Base-by-base conservation (phyloP, 768 basidiomycete species). In the Asterophora lycoperdoides region DNA sequence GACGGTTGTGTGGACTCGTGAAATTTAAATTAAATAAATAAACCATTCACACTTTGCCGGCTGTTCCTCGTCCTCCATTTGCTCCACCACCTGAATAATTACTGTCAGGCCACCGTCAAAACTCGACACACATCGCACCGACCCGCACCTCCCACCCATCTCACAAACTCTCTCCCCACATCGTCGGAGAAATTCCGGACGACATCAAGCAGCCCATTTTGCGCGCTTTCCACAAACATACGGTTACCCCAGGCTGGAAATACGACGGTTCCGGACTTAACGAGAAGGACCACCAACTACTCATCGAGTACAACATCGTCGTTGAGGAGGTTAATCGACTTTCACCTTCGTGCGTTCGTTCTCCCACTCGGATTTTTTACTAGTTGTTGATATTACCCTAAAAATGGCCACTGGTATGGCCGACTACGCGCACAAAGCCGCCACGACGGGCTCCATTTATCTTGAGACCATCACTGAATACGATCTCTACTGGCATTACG, bases 321-420 rank as follows among this genome's bases (percentile, higher is more conserved):
- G 79, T 93, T 15, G 81, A 83, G 15, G 95, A 99, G 68, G 75
- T 95, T 52, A 78, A 80, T 56, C 72, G 65, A 29, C 78, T 98
- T 8, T 68, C 75, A 19, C 75, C 83, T 17, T 73, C 72, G 89
- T 92, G 65, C 18, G 77, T 64, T 13, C 20, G 39, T 29, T 13
- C 9, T 38, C 30, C 3, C 9, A 9, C 8, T 13, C 9, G 2
- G 30, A 9, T 32, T 4, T 6, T 23, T 23, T 23, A 3, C 23
- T 23, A 6, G 23, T 99, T 52, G 68, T 89, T 46, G 84, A 89
- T 64, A 91, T 95, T 51, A 74, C 78, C 44, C 68, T 73, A 38
- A 93, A 94, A 70, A 98, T 98, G 95, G 84, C 84, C 47, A 75
- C 69, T 3, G 95, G 95, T 15, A 99, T 99, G 95, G 93, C 96